Evolutionary conservation across 2,329 filamentous ascomycete species (phyloP).

Genomic region (Magnaporthales sp.): DNA sequence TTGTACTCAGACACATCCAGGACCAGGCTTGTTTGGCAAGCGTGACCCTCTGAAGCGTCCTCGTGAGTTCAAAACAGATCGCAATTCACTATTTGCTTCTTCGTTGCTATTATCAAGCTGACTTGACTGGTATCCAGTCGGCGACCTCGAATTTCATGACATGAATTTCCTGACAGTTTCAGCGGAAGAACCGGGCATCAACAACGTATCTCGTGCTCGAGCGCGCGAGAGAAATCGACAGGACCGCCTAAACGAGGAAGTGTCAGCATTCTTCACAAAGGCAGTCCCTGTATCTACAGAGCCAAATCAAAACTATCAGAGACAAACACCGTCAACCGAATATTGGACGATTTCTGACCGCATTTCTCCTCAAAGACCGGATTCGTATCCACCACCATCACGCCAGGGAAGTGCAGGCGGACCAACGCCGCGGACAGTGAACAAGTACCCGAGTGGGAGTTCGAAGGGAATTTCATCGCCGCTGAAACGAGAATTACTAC

Average conservation of each 20-base stretch:
- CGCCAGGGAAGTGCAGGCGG: neutral
- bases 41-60: neutral
- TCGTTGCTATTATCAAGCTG: neutral
- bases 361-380: neutral
- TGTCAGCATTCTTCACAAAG: constrained; percentile 4
- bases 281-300: neutral
- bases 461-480: neutral
- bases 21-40: neutral
- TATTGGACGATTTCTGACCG: neutral
- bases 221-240: neutral
- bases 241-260: neutral
- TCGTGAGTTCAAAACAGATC: neutral
- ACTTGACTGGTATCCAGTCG: neutral
- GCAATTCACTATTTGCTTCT: neutral
- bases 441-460: neutral
- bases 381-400: neutral
- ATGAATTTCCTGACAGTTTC: neutral
- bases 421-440: neutral
- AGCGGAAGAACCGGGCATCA: neutral
- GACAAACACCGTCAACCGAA: neutral
- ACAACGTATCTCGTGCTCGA: neutral
- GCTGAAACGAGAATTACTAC: neutral
- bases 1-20: constrained; percentile 6
- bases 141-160: constrained; percentile 2
- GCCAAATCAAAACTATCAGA: neutral